Percentiles rank a stretch among this genome's conserved stretches.
Evolutionary conservation across 768 basidiomycete species (phyloP).

Genomic region (Suillus decipiens): DNA sequence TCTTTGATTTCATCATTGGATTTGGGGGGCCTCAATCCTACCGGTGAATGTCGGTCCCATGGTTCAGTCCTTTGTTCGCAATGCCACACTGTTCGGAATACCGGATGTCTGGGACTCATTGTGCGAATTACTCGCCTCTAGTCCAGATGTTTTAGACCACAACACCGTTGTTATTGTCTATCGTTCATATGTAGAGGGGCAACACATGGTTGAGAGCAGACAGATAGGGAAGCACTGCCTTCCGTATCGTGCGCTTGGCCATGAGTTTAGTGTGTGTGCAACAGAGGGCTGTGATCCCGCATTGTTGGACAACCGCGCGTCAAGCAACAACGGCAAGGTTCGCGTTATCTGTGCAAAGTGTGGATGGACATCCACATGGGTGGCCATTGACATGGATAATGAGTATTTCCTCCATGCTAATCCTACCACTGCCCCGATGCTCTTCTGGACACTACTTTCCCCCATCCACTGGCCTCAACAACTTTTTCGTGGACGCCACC

Average conservation of each 20-base stretch:
- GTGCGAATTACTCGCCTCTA: not conserved
- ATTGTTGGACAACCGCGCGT: not conserved
- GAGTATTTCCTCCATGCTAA: not conserved
- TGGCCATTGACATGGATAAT: not conserved
- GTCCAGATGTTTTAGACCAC: not conserved
- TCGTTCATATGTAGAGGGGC: not conserved
- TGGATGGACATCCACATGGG: not conserved
- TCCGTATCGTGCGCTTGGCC: not conserved
- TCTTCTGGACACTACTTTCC: not conserved
- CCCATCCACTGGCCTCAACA: not conserved
- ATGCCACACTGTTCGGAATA: not conserved
- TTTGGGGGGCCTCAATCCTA: constrained; percentile 6
- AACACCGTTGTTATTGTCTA: not conserved
- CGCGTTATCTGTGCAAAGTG: not conserved
- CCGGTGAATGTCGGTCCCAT: not conserved
- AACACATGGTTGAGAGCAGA: not conserved
- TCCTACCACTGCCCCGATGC: not conserved
- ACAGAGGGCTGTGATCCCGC: not conserved
- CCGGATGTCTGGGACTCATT: constrained; percentile 4
- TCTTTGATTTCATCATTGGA: constrained; percentile 7
- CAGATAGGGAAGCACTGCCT: constrained; percentile 1
- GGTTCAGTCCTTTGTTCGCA: not conserved
- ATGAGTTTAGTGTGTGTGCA: not conserved
- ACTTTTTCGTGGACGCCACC: not conserved
- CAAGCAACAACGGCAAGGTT: not conserved